Percentiles rank a stretch among this genome's conserved stretches.
Conservation (phyloP, 2,329 filamentous ascomycete species). For the Penicillium corylophilum region DNA sequence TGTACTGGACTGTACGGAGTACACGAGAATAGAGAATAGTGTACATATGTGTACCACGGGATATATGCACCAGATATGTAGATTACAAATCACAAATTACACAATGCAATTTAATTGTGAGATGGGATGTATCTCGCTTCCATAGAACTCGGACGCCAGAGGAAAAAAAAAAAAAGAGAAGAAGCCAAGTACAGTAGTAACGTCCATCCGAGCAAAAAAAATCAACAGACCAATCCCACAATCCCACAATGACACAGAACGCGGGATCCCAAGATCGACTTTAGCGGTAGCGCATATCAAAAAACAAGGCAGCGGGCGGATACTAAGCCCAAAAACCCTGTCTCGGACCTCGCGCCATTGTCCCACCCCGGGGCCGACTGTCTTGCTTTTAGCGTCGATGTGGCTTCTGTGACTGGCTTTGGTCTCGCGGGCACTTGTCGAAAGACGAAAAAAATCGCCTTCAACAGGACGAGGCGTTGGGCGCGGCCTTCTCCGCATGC, state of each 20-base stretch:
- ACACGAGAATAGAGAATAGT: too few species aligned
- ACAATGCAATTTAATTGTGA: background rate
- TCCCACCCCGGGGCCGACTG: constrained; percentile 6
- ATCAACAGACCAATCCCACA: background rate
- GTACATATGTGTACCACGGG: background rate
- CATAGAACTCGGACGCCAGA: background rate
- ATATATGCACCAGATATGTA: background rate
- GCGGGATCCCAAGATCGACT: background rate
- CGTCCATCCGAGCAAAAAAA: background rate
- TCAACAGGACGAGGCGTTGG: background rate
- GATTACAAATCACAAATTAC: background rate
- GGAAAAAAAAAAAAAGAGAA: too few species aligned
- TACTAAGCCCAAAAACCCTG: constrained; percentile 14
- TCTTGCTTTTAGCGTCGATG: constrained; percentile 14
- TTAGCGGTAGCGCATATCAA: constrained; percentile 7
- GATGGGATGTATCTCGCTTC: background rate
- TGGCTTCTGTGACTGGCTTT: constrained; percentile 7
- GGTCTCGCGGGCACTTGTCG: constrained; percentile 5
- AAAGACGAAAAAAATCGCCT: background rate
- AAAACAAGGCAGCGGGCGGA: constrained; percentile 21
- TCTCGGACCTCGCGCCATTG: constrained; percentile 15
- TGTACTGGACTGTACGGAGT: too few species aligned
- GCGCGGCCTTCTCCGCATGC: background rate
- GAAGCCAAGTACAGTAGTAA: too few species aligned
- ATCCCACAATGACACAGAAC: too few species aligned